A percentile compares a stretch with the other conserved stretches of the same genome.
Evolutionary conservation across 805 yeast species (phyloP).

Genomic region (Teunomyces panamensis): DNA sequence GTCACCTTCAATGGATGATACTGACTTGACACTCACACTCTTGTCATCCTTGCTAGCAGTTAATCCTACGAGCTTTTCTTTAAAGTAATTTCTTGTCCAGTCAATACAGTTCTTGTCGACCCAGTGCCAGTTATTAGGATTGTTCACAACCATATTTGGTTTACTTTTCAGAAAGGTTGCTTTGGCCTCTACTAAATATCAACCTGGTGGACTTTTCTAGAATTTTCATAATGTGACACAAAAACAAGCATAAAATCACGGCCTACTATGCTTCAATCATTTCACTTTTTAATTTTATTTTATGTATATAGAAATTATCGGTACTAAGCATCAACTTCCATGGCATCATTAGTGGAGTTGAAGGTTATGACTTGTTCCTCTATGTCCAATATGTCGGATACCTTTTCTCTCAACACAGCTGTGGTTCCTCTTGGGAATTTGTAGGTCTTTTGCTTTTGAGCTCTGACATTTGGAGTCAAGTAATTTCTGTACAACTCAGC

Average conservation of each 20-base stretch:
- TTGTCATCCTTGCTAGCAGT: slow-evolving; percentile 32
- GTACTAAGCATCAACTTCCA: slow-evolving; percentile 9
- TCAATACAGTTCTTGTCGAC: slow-evolving; percentile 94
- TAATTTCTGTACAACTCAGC: slow-evolving; percentile 84
- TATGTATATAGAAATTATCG: not conserved
- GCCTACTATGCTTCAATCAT: not conserved
- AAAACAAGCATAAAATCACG: no score
- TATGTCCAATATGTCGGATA: slow-evolving; percentile 64
- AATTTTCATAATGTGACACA: slow-evolving; percentile 3
- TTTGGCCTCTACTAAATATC: no score
- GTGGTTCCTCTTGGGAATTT: slow-evolving; percentile 94
- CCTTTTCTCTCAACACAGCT: slow-evolving; percentile 67
- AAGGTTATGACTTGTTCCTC: slow-evolving; percentile 43
- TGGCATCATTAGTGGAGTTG: slow-evolving; percentile 6
- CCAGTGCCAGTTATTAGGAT: slow-evolving; percentile 99
- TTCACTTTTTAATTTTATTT: not conserved
- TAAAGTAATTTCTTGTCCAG: slow-evolving; percentile 83
- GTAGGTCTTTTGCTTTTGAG: slow-evolving; percentile 75
- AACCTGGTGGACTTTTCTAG: slow-evolving; percentile 10
- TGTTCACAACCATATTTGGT: slow-evolving; percentile 77
- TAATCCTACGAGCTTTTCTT: slow-evolving; percentile 54
- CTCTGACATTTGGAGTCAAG: slow-evolving; percentile 87
- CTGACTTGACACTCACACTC: slow-evolving; percentile 29
- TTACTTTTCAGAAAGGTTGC: not conserved
- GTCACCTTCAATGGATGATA: slow-evolving; percentile 82